Percentiles rank a stretch among this genome's conserved stretches.
Conservation (phyloP, 441 rosid genomes). For the Aquilaria agallochum region DNA sequence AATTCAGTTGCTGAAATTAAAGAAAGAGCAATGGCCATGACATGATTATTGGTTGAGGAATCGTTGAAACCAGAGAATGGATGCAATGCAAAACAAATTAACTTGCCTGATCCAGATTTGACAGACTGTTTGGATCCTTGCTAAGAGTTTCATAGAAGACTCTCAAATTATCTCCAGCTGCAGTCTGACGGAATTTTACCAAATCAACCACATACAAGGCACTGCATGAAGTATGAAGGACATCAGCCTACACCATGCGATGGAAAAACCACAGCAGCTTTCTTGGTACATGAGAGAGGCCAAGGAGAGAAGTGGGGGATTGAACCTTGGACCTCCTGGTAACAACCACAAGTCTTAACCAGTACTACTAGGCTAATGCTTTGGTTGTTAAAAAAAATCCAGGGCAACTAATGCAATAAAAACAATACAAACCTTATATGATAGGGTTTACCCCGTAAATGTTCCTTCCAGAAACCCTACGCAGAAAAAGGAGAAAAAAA, state of each 20-base stretch:
- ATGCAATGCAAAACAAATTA: conserved; percentile 4
- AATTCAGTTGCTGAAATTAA: neutral
- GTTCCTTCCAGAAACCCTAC: conserved; percentile 99
- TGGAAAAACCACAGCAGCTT: neutral
- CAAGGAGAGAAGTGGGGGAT: too few species aligned
- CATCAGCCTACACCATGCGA: conserved; percentile 17
- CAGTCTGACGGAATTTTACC: conserved; percentile 90
- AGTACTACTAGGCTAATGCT: too few species aligned
- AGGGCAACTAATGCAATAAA: too few species aligned
- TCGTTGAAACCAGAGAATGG: too few species aligned
- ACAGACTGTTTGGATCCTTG: conserved; percentile 97
- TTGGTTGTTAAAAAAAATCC: too few species aligned
- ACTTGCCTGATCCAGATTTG: conserved; percentile 94
- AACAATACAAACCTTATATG: conserved; percentile 72
- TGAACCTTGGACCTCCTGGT: too few species aligned
- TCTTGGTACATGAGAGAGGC: too few species aligned
- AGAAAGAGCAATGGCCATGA: neutral
- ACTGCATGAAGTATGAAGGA: conserved; percentile 39
- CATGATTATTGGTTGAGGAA: neutral
- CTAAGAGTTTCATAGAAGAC: conserved; percentile 97
- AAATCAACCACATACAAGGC: conserved; percentile 96
- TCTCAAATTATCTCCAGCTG: conserved; percentile 96
- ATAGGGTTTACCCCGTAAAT: conserved; percentile 84
- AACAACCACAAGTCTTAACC: too few species aligned
- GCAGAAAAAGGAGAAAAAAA: conserved; percentile 1